Evolutionary conservation across 164 flowering plant genomes (phyloP).

Genomic region (Vitis labrusca): DNA sequence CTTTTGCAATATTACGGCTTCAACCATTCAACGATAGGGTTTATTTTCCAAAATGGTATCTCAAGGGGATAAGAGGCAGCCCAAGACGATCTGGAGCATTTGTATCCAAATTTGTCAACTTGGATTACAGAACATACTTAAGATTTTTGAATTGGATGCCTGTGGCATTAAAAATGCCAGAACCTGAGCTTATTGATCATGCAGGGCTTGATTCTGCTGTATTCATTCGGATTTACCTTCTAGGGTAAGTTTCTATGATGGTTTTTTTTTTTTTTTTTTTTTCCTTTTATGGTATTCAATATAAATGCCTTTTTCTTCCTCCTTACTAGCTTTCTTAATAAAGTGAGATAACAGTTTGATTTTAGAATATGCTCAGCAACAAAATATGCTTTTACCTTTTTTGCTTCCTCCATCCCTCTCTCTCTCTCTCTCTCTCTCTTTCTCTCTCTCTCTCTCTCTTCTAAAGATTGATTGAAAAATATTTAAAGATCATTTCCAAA

Average conservation of each 20-base stretch:
- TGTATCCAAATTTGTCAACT: constrained; percentile 65
- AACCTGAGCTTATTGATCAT: constrained; percentile 86
- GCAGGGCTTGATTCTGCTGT: constrained; percentile 95
- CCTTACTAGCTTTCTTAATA: background rate
- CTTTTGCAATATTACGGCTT: constrained; percentile 76
- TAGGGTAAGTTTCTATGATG: constrained; percentile 59
- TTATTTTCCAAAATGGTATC: constrained; percentile 94
- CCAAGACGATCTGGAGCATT: constrained; percentile 58
- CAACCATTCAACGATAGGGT: constrained; percentile 93
- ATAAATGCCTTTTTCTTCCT: background rate
- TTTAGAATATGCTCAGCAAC: background rate
- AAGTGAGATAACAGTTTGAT: background rate
- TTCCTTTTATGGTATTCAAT: background rate
- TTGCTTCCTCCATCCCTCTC: background rate
- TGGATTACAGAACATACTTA: constrained; percentile 62
- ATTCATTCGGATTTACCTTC: constrained; percentile 79
- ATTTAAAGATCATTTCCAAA: background rate
- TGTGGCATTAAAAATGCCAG: constrained; percentile 85
- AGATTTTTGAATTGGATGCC: constrained; percentile 92
- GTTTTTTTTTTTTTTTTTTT: background rate
- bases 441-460: background rate
- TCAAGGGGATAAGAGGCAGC: constrained; percentile 76
- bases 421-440: too few relatives aligned
- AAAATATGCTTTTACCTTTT: background rate
- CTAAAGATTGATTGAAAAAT: background rate